Evolutionary conservation across 1,284 basidiomycete species (phyloP).

Genomic region (Moesziomyces parantarcticus): DNA sequence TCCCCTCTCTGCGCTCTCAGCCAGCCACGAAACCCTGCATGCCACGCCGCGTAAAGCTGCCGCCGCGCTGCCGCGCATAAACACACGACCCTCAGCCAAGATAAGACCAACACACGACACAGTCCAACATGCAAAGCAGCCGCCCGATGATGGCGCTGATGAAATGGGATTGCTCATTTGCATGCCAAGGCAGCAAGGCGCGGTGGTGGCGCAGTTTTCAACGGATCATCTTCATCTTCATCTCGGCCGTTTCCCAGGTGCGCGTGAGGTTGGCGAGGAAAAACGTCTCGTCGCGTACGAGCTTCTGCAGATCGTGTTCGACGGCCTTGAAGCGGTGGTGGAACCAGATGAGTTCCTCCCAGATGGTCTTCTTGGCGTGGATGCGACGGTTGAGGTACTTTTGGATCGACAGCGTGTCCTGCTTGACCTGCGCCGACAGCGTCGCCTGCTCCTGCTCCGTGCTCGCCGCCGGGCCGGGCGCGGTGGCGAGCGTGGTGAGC

Average conservation of each 20-base stretch:
- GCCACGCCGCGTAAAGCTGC: not conserved
- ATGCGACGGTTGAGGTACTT: slow-evolving; percentile 43
- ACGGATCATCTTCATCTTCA: slow-evolving; percentile 49
- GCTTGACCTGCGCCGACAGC: slow-evolving; percentile 30
- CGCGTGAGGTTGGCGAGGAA: slow-evolving; percentile 21
- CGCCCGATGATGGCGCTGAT: no score
- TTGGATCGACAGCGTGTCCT: slow-evolving; percentile 35
- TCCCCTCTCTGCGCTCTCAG: no score
- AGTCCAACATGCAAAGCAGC: no score
- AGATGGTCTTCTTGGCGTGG: slow-evolving; percentile 43
- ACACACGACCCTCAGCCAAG: no score
- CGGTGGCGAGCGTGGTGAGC: slow-evolving; percentile 26
- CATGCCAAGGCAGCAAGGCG: no score
- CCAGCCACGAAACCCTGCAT: not conserved
- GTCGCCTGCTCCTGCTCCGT: slow-evolving; percentile 41
- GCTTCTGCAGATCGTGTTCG: slow-evolving; percentile 35
- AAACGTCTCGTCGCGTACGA: slow-evolving; percentile 30
- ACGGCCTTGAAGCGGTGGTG: slow-evolving; percentile 39
- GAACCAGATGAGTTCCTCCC: slow-evolving; percentile 51
- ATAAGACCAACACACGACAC: no score
- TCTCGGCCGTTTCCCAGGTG: slow-evolving; percentile 42
- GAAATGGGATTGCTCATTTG: no score
- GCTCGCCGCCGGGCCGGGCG: slow-evolving; percentile 7
- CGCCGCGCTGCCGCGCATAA: not conserved
- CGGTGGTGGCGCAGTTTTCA: slow-evolving; percentile 4